phyloP scores from a whole-genome alignment of 2,329 filamentous ascomycete genomes.

The Simplicillium sp. region DNA sequence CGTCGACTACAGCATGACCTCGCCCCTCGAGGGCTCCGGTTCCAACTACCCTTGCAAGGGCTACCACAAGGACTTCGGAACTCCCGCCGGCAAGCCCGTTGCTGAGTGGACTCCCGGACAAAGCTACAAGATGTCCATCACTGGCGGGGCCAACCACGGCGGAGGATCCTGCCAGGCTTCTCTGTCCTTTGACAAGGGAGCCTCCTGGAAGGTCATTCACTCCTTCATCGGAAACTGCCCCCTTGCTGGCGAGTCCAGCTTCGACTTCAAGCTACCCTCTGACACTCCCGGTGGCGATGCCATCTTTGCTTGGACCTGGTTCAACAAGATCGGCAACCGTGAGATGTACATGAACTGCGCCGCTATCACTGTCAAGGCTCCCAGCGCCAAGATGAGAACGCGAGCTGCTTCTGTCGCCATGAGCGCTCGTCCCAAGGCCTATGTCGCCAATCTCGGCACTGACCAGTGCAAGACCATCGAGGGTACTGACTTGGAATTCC shows the following conservation, averaged over 20 bases:
- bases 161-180: constrained; percentile 72
- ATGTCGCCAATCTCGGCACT: constrained; percentile 55
- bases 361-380: constrained; percentile 48
- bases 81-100: constrained; percentile 38
- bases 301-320: constrained; percentile 69
- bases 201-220: constrained; percentile 58
- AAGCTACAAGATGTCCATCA: constrained; percentile 53
- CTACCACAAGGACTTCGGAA: constrained; percentile 38
- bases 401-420: constrained; percentile 26
- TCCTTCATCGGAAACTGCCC: constrained; percentile 48
- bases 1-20: constrained; percentile 64
- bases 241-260: constrained; percentile 33
- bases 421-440: constrained; percentile 53
- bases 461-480: constrained; percentile 51
- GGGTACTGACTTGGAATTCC: constrained; percentile 51
- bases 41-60: constrained; percentile 72
- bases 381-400: constrained; percentile 21
- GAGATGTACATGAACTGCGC: constrained; percentile 89
- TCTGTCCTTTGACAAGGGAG: constrained; percentile 63
- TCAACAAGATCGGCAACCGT: constrained; percentile 66
- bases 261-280: constrained; percentile 56
- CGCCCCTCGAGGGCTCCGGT: constrained; percentile 50
- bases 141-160: constrained; percentile 52
- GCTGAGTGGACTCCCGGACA: constrained; percentile 54
- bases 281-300: constrained; percentile 53